Evolutionary conservation across 257 asterid species (phyloP).

Genomic region (Fraxinus quadrangulata): DNA sequence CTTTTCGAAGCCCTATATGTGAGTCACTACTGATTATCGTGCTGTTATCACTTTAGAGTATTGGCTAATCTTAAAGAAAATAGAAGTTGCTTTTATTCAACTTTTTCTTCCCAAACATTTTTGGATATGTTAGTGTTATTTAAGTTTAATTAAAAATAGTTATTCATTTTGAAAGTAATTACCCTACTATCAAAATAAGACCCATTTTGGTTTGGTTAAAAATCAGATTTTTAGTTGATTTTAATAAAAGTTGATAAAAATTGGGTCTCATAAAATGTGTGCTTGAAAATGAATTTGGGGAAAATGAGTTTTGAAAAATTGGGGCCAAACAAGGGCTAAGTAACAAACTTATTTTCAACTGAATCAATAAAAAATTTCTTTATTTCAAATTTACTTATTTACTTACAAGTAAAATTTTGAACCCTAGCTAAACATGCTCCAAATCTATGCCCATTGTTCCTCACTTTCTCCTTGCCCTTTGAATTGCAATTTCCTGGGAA

Average conservation of each 20-base stretch:
- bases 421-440: neutral
- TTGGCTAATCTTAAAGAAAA: neutral
- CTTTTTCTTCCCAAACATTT: neutral
- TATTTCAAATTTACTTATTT: neutral
- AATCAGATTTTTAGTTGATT: no score
- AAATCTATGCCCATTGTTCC: neutral
- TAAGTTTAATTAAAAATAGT: no score
- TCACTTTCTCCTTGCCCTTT: neutral
- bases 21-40: constrained; percentile 37
- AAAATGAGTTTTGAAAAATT: no score
- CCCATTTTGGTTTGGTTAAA: no score
- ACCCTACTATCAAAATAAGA: neutral
- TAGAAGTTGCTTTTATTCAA: neutral
- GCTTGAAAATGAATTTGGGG: no score
- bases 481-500: neutral
- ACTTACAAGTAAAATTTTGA: neutral
- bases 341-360: neutral
- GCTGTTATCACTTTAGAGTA: neutral
- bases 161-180: neutral
- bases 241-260: no score
- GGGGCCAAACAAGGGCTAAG: no score
- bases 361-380: neutral
- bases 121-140: neutral
- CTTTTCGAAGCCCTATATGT: constrained; percentile 96
- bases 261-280: no score